These are phyloP conservation scores for Cryptococcus sp. DNA, from an alignment of 1,284 basidiomycete species.

Conservation along the genomic window DNA sequence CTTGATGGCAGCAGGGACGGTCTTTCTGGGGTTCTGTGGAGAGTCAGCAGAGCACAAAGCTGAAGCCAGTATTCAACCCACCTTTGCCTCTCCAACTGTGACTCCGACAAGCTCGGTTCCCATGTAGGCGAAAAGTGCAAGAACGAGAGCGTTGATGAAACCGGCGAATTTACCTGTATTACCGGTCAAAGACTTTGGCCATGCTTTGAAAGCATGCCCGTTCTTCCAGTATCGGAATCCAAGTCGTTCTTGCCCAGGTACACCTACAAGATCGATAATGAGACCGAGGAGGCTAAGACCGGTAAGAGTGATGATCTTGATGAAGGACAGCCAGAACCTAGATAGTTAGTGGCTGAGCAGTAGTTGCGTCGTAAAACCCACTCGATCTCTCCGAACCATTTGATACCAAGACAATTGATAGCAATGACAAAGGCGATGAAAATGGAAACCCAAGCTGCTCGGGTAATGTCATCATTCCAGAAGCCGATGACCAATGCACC, in stretches of 20 bases:
- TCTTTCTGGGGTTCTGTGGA: conserved; percentile 56
- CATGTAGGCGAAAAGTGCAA: conserved; percentile 55
- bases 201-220: conserved; percentile 34
- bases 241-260: conserved; percentile 59
- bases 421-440: conserved; percentile 40
- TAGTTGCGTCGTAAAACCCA: conserved; percentile 33
- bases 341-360: neutral
- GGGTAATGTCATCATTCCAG: conserved; percentile 34
- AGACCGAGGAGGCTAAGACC: conserved; percentile 59
- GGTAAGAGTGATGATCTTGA: conserved; percentile 58
- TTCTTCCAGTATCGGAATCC: conserved; percentile 58
- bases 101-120: conserved; percentile 57
- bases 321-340: conserved; percentile 48
- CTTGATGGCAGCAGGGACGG: conserved; percentile 57
- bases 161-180: conserved; percentile 33
- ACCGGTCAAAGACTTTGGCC: conserved; percentile 16
- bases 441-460: conserved; percentile 44
- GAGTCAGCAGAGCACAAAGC: neutral
- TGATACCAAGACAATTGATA: conserved; percentile 50
- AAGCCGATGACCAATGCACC: conserved; percentile 42
- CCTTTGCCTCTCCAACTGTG: conserved; percentile 48
- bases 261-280: conserved; percentile 63
- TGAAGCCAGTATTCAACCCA: conserved; percentile 6
- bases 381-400: conserved; percentile 61
- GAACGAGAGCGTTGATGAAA: conserved; percentile 40